phyloP scores from a whole-genome alignment of 129 eudicot species.

The Flaveria bidentis region DNA sequence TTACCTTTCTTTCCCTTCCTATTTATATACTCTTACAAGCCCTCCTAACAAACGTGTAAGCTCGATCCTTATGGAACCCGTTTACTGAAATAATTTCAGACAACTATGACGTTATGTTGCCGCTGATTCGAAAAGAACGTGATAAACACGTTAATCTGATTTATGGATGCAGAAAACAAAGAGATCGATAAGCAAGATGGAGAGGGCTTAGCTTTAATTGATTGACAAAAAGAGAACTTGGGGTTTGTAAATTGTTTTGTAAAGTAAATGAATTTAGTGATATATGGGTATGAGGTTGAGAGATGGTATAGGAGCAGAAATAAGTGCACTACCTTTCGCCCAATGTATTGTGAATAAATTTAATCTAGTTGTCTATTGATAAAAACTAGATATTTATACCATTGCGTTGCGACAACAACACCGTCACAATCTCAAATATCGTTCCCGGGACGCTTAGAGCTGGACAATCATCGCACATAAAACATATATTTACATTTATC shows the following conservation, averaged over 20 bases:
- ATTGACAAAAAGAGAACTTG: not conserved
- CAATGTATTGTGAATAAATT: slow-evolving; percentile 1
- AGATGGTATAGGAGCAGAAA: slow-evolving; percentile 35
- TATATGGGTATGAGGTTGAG: slow-evolving; percentile 32
- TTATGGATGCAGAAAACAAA: not conserved
- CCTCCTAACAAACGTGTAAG: not conserved
- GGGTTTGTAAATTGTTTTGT: slow-evolving; percentile 21
- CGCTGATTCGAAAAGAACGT: not conserved
- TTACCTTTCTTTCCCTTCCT: not conserved
- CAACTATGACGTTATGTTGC: not conserved
- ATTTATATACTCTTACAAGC: not conserved
- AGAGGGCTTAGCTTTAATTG: slow-evolving; percentile 9
- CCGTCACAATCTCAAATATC: too few species aligned
- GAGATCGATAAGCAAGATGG: not conserved
- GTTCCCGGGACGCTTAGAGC: too few species aligned
- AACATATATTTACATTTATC: too few species aligned
- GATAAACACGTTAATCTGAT: not conserved
- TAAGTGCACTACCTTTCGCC: slow-evolving; percentile 25
- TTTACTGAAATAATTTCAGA: not conserved
- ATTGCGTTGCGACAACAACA: too few species aligned
- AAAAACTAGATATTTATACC: too few species aligned
- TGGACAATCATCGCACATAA: too few species aligned
- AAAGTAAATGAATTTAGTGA: slow-evolving; percentile 18
- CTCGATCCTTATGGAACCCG: not conserved
- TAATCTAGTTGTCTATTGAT: not conserved